Percentiles rank a stretch among this genome's conserved stretches.
These are phyloP conservation scores for Bertia moriformis DNA, from an alignment of 2,329 filamentous ascomycete genomes.

Conservation along the genomic window DNA sequence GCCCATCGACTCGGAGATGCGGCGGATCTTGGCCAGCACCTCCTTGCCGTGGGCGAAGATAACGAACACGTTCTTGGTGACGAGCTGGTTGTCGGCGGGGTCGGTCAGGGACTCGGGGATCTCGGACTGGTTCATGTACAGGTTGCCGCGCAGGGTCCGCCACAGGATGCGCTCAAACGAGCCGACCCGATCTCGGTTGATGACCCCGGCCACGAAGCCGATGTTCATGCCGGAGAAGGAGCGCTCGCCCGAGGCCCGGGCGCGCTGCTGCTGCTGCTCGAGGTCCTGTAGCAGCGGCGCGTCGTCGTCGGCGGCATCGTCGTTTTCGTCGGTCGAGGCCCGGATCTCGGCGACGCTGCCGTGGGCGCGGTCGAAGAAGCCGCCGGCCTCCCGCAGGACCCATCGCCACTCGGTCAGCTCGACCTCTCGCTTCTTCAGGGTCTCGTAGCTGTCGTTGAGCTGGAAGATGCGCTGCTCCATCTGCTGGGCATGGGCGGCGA, in stretches of 20 bases:
- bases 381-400: constrained; percentile 88
- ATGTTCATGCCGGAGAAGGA: constrained; percentile 98
- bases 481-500: constrained; percentile 80
- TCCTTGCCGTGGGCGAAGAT: constrained; percentile 98
- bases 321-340: constrained; percentile 70
- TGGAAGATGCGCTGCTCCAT: constrained; percentile 83
- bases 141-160: constrained; percentile 89
- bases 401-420: constrained; percentile 97
- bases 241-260: constrained; percentile 62
- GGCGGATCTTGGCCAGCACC: constrained; percentile 95
- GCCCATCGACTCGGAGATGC: constrained; percentile 94
- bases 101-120: constrained; percentile 88
- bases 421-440: constrained; percentile 89
- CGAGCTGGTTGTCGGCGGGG: constrained; percentile 77
- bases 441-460: constrained; percentile 96
- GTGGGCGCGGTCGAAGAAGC: constrained; percentile 92
- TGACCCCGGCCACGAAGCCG: constrained; percentile 93
- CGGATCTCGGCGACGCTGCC: constrained; percentile 94
- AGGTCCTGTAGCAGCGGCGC: constrained; percentile 86
- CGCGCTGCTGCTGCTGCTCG: constrained; percentile 59
- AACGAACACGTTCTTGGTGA: constrained; percentile 97
- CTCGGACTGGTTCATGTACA: constrained; percentile 99
- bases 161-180: constrained; percentile 96
- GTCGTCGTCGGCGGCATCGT: constrained; percentile 76
- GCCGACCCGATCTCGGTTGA: constrained; percentile 78